Percentiles rank a stretch among this genome's conserved stretches.
These are phyloP conservation scores for Oldenlandia corymbosa DNA, from an alignment of 257 asterid species.

Conservation along the genomic window DNA sequence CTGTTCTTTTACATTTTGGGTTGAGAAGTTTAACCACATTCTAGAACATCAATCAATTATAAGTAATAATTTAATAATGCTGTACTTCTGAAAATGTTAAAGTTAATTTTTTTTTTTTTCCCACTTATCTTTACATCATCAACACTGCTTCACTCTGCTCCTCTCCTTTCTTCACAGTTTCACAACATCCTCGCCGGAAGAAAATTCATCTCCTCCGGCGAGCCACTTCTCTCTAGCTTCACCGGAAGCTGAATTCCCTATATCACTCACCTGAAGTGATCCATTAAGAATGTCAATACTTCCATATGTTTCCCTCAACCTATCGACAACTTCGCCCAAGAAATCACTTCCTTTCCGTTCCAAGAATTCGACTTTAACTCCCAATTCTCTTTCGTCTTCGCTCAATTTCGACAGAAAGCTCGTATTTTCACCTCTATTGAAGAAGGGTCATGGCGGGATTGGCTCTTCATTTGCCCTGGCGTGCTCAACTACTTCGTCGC, in stretches of 20 bases:
- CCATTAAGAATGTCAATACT: slow-evolving; percentile 19
- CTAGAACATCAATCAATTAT: not conserved
- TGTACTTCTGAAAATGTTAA: not conserved
- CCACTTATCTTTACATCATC: slow-evolving; percentile 9
- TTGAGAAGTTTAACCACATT: not conserved
- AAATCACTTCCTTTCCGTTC: slow-evolving; percentile 14
- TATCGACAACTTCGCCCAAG: slow-evolving; percentile 4
- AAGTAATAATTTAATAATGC: not conserved
- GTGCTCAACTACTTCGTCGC: slow-evolving; percentile 69
- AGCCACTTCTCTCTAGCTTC: not conserved
- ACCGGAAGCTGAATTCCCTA: not conserved
- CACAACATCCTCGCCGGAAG: slow-evolving; percentile 11
- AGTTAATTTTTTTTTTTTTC: not conserved
- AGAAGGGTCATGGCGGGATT: slow-evolving; percentile 19
- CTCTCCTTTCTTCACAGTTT: slow-evolving; percentile 12
- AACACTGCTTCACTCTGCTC: slow-evolving; percentile 13
- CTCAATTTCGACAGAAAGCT: slow-evolving; percentile 1
- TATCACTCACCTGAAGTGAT: not conserved
- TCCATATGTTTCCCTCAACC: slow-evolving; percentile 13
- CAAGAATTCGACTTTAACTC: slow-evolving; percentile 11
- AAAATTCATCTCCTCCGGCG: slow-evolving; percentile 17
- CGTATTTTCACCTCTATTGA: not conserved
- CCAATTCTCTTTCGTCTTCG: slow-evolving; percentile 15
- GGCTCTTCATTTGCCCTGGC: slow-evolving; percentile 39
- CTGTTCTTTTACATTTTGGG: not conserved